Conservation (phyloP, 805 yeast genomes). For the Candida oleophila region DNA sequence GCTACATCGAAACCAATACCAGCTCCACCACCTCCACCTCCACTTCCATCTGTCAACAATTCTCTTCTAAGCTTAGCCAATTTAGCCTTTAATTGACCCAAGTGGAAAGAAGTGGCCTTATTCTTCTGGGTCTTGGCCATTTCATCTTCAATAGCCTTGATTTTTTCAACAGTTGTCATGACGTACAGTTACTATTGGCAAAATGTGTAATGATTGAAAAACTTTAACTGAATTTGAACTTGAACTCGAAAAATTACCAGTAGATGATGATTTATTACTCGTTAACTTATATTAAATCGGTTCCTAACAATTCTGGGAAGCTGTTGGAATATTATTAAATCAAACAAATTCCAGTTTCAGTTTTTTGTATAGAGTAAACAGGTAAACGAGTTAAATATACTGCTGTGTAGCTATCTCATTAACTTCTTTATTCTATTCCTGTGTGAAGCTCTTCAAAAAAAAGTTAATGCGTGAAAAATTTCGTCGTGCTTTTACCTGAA, state of each 20-base stretch:
- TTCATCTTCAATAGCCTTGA: conserved; percentile 91
- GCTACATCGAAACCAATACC: conserved; percentile 98
- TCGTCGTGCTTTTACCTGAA: conserved; percentile 4
- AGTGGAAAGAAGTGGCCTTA: conserved; percentile 95
- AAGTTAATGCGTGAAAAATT: not conserved
- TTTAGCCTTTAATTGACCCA: conserved; percentile 96
- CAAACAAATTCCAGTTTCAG: not conserved
- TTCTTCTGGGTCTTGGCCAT: conserved; percentile 98
- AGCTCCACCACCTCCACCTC: conserved; percentile 74
- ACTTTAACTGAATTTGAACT: not conserved
- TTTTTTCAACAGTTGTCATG: conserved; percentile 55
- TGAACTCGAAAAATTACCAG: not conserved
- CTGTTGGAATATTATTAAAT: not conserved
- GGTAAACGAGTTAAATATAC: not conserved
- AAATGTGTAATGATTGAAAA: not conserved
- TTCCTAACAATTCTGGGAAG: not conserved
- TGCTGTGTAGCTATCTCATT: not conserved
- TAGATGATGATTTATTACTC: too few relatives aligned
- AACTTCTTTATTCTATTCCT: not conserved
- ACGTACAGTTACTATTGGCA: not conserved
- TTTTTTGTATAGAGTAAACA: not conserved
- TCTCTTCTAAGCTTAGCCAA: conserved; percentile 94
- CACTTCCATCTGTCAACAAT: conserved; percentile 63
- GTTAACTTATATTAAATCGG: too few relatives aligned
- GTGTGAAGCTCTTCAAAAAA: not conserved